Evolutionary conservation across 2,329 filamentous ascomycete genomes (phyloP).

Genomic region (Arthrobotrys entomopaga): DNA sequence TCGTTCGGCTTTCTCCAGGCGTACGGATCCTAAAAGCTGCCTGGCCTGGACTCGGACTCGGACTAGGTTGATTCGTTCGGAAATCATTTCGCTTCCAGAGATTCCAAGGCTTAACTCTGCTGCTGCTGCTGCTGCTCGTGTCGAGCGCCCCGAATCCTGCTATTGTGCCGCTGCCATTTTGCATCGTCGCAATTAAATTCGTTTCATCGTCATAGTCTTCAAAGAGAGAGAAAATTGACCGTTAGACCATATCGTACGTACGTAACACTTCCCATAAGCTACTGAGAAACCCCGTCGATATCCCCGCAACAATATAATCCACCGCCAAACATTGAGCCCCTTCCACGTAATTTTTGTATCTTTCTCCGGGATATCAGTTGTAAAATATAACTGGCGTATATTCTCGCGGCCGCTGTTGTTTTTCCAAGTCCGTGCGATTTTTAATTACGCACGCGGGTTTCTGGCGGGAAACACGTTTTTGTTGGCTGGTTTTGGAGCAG

Average conservation of each 20-base stretch:
- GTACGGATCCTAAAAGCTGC: constrained; percentile 37
- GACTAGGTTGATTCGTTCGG: constrained; percentile 14
- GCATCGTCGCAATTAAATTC: background rate
- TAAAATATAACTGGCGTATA: too few species aligned
- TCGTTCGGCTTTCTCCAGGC: background rate
- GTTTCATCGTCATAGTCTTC: background rate
- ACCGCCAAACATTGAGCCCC: too few species aligned
- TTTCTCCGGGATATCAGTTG: too few species aligned
- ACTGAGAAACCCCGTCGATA: too few species aligned
- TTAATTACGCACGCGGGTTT: constrained; percentile 51
- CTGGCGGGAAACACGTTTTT: constrained; percentile 36
- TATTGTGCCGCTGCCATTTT: constrained; percentile 26
- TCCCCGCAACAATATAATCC: too few species aligned
- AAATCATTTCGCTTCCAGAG: constrained; percentile 52
- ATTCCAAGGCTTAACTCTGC: constrained; percentile 10
- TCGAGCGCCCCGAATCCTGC: constrained; percentile 40
- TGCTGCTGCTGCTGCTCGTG: constrained; percentile 30
- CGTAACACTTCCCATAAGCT: too few species aligned
- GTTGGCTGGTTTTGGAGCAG: constrained; percentile 3
- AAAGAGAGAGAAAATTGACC: too few species aligned
- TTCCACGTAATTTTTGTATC: too few species aligned
- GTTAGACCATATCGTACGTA: too few species aligned
- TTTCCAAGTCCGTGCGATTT: background rate
- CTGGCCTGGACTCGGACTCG: constrained; percentile 20
- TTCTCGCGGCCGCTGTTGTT: background rate